phyloP scores from a whole-genome alignment of 352 stramenopile genomes.

The Globisporangium takayamanum region DNA sequence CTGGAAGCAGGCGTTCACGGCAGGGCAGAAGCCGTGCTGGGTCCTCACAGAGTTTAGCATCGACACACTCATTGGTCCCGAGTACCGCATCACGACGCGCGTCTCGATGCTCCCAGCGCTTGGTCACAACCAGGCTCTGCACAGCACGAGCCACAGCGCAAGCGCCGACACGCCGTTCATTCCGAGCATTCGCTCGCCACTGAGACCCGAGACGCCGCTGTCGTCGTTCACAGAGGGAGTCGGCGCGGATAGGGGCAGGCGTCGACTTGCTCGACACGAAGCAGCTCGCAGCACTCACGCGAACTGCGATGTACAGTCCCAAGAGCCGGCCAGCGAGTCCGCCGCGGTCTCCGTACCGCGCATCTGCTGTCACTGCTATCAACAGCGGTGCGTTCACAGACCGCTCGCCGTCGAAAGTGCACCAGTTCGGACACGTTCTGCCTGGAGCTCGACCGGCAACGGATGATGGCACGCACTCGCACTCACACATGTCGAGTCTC shows the following conservation, averaged over 20 bases:
- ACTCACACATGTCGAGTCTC: not conserved
- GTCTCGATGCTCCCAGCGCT: constrained; percentile 28
- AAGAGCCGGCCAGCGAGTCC: constrained; percentile 24
- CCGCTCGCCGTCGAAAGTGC: constrained; percentile 6
- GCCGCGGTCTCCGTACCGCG: constrained; percentile 20
- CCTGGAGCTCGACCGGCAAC: constrained; percentile 3
- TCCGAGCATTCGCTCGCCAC: constrained; percentile 14
- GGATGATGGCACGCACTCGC: not conserved
- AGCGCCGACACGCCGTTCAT: constrained; percentile 6
- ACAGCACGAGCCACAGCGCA: constrained; percentile 4
- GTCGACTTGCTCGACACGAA: constrained; percentile 47
- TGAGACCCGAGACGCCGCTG: constrained; percentile 33
- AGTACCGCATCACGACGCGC: constrained; percentile 54
- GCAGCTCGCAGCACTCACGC: constrained; percentile 35
- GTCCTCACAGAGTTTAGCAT: constrained; percentile 58
- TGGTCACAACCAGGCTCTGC: not conserved
- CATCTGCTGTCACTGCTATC: not conserved
- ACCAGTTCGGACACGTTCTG: not conserved
- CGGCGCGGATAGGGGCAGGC: constrained; percentile 35
- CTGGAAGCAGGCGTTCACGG: constrained; percentile 43
- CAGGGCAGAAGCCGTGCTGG: constrained; percentile 54
- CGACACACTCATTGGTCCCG: constrained; percentile 49
- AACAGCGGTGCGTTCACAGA: constrained; percentile 9
- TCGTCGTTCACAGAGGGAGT: constrained; percentile 35
- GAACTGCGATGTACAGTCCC: constrained; percentile 27